Conservation (phyloP, 352 stramenopile species). For the Phytophthora agathidicida region DNA sequence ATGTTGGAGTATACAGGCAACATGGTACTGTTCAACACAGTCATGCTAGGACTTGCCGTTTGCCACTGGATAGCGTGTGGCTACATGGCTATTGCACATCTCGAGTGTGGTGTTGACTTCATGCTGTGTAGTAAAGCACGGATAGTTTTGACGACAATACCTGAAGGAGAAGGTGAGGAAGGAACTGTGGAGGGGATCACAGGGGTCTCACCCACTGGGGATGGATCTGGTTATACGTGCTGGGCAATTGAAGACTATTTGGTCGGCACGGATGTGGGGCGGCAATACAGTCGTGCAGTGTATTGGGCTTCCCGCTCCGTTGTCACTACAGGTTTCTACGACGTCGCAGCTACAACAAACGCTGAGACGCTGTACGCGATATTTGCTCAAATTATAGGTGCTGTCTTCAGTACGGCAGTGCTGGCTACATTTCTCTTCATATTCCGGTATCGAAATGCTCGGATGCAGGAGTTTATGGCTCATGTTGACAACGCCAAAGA, state of each 20-base stretch:
- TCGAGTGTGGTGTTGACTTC: conserved; percentile 73
- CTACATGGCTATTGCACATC: conserved; percentile 72
- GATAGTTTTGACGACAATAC: conserved; percentile 15
- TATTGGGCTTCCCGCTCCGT: conserved; percentile 71
- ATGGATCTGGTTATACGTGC: conserved; percentile 47
- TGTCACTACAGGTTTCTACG: conserved; percentile 67
- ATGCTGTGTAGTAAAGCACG: conserved; percentile 46
- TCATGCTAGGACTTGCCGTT: conserved; percentile 48
- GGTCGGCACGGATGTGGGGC: conserved; percentile 41
- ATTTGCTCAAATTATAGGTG: conserved; percentile 62
- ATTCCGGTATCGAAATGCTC: conserved; percentile 61
- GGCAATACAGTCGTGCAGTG: conserved; percentile 59
- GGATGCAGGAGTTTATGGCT: conserved; percentile 69
- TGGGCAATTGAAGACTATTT: conserved; percentile 77
- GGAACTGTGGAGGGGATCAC: conserved; percentile 22
- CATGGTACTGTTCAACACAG: conserved; percentile 52
- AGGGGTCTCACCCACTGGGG: conserved; percentile 13
- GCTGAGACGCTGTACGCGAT: conserved; percentile 64
- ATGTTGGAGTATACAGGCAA: conserved; percentile 67
- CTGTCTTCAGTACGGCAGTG: conserved; percentile 70
- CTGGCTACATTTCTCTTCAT: conserved; percentile 78
- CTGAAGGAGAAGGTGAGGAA: conserved; percentile 6
- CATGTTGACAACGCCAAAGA: conserved; percentile 75
- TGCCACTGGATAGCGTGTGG: conserved; percentile 66
- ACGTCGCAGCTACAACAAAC: conserved; percentile 58